phyloP scores from a whole-genome alignment of 306 rosid genomes.

The Fragaria nilgerrensis region DNA sequence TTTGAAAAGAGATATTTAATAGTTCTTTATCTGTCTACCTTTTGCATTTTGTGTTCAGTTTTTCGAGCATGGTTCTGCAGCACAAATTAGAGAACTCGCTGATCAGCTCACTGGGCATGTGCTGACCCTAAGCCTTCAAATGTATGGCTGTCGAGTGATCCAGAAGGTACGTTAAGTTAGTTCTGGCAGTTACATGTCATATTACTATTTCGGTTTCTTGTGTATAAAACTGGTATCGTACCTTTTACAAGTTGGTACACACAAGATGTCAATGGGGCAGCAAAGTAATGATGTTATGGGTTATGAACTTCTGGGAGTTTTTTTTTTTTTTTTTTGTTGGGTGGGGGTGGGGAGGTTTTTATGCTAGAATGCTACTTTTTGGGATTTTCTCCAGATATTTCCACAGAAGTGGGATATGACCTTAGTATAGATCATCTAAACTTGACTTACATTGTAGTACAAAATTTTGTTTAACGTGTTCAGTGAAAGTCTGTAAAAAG shows the following conservation, averaged over 20 bases:
- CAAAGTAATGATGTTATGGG: background rate
- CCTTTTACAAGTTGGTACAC: background rate
- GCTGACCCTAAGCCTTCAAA: conserved; percentile 93
- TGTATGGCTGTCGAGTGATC: conserved; percentile 98
- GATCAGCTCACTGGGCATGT: conserved; percentile 81
- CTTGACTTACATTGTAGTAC: background rate
- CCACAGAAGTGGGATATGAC: background rate
- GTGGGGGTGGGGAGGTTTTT: no score
- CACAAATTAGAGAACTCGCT: conserved; percentile 87
- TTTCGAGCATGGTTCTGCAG: conserved; percentile 87
- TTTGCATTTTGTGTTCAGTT: conserved; percentile 49
- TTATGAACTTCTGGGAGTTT: background rate
- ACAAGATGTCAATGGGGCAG: background rate
- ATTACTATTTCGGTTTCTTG: background rate
- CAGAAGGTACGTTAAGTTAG: conserved; percentile 67
- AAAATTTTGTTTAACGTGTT: background rate
- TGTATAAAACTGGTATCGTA: background rate
- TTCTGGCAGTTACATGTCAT: background rate
- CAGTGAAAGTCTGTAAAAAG: background rate
- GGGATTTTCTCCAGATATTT: background rate
- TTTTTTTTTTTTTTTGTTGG: no score
- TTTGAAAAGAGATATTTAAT: background rate
- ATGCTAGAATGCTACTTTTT: background rate
- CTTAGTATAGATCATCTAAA: background rate
- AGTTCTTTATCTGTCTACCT: conserved; percentile 21